phyloP scores from a whole-genome alignment of 345 rosid genomes.

The Eucalyptus pauciflora region DNA sequence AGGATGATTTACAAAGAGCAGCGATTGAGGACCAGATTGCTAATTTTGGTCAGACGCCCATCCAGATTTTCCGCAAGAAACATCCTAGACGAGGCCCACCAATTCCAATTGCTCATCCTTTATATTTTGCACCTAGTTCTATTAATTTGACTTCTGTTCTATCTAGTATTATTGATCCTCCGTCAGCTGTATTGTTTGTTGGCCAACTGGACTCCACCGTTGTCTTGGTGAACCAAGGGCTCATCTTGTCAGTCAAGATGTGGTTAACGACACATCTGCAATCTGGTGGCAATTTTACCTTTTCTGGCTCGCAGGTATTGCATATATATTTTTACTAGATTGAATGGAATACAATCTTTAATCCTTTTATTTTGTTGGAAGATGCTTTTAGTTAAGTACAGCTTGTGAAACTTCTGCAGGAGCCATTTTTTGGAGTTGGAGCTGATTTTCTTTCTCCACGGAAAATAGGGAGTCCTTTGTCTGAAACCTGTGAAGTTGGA shows the following conservation, averaged over 20 bases:
- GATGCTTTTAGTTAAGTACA: neutral
- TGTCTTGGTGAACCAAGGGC: slow-evolving; percentile 81
- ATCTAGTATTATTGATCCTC: slow-evolving; percentile 39
- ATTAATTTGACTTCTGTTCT: slow-evolving; percentile 73
- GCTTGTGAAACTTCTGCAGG: slow-evolving; percentile 33
- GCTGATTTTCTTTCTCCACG: slow-evolving; percentile 83
- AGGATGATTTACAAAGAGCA: slow-evolving; percentile 87
- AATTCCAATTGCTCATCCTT: slow-evolving; percentile 91
- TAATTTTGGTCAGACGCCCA: slow-evolving; percentile 97
- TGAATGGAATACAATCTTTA: neutral
- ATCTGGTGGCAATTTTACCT: slow-evolving; percentile 91
- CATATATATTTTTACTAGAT: neutral
- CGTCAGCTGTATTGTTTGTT: slow-evolving; percentile 65
- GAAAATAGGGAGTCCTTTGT: slow-evolving; percentile 77
- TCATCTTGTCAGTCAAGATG: slow-evolving; percentile 76
- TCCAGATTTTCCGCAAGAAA: slow-evolving; percentile 84
- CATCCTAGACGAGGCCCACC: slow-evolving; percentile 99
- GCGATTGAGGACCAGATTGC: slow-evolving; percentile 98
- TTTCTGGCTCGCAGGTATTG: slow-evolving; percentile 78
- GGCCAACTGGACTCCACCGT: slow-evolving; percentile 65
- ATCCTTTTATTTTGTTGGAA: neutral
- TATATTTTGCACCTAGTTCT: slow-evolving; percentile 83
- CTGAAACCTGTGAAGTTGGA: slow-evolving; percentile 73
- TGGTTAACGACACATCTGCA: slow-evolving; percentile 95
- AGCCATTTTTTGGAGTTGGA: slow-evolving; percentile 92